Base-by-base conservation (phyloP, 2,329 filamentous ascomycete species). In the Cladophialophora yegresii region DNA sequence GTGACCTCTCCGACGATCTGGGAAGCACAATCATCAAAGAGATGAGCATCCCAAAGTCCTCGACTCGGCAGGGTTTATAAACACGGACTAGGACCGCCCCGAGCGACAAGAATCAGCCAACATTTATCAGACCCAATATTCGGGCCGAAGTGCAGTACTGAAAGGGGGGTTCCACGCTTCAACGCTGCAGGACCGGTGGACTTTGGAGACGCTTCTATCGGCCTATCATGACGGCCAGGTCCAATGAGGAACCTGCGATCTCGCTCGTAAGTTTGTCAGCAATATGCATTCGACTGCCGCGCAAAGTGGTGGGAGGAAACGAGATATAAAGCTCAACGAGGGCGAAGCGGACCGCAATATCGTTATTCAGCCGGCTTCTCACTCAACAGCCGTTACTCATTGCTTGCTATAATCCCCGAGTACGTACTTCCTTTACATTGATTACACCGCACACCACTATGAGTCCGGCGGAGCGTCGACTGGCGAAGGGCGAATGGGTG, bases 401-500 rank as follows among this genome's bases (percentile, higher is more conserved):
- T 36, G 32, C 32, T 36, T 16, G 13, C 6, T 16, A 16, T 8
- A 12, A 40, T 16, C 1, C 8, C 10, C 4, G 10, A 23, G 49
- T 8, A 30, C 23, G 7, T 4, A 51, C 8, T 1, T n/a, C 9
- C 16, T 5, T 40, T 16, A 40, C 13, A 16, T 40, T n/a, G 16
- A 4, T n/a, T 16, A 4, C 36, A 40, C 13, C 28, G 16, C 26
- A n/a, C n/a, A n/a, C n/a, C 20, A 32, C 12, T 7, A 53, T 54
- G 50, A 54, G 50, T 32, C 22, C 22, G 6, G 10, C 16, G 20
- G 13, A 32, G 9, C 50, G 50, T 10, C 50, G 50, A 23, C 50
- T 54, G 13, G 22, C 50, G 16, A 32, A 54, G 9, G 50, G 50
- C 7, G 50, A 54, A n/a, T 54, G 50, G 50, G 50, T 54, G 9